These are phyloP conservation scores for Endotrypanum monterogeii DNA, from an alignment of 208 protist genomes.

Conservation along the genomic window DNA sequence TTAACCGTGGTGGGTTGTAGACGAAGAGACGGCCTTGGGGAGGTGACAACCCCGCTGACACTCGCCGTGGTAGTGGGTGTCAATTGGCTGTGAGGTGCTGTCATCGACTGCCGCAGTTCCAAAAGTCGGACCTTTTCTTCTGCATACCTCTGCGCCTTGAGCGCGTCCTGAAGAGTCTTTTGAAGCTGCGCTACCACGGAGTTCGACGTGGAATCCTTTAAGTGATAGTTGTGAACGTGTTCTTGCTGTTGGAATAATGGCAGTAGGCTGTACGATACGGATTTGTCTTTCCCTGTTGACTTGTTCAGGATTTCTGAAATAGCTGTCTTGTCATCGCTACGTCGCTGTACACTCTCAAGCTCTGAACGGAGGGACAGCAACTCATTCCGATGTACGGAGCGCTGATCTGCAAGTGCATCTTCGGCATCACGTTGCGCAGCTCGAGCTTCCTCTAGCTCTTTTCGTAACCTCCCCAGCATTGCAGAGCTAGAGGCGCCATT, in stretches of 20 bases:
- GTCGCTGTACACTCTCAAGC: slow-evolving; percentile 18
- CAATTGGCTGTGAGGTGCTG: background rate
- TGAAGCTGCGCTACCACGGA: slow-evolving; percentile 20
- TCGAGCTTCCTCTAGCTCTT: slow-evolving; percentile 12
- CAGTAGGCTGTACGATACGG: slow-evolving; percentile 15
- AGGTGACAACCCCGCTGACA: slow-evolving; percentile 17
- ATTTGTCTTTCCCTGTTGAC: slow-evolving; percentile 1
- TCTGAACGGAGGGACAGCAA: slow-evolving; percentile 22
- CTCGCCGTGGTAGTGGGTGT: background rate
- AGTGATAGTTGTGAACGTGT: background rate
- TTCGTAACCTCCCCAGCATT: background rate
- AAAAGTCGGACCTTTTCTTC: slow-evolving; percentile 36
- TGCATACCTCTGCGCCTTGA: slow-evolving; percentile 30
- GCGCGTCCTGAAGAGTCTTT: slow-evolving; percentile 20
- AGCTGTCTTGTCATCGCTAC: background rate
- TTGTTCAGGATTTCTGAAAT: background rate
- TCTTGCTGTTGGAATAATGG: slow-evolving; percentile 27
- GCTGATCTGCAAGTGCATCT: slow-evolving; percentile 21
- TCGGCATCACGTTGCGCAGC: slow-evolving; percentile 23
- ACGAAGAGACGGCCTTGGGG: slow-evolving; percentile 26
- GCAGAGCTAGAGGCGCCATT: background rate
- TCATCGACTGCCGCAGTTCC: slow-evolving; percentile 29
- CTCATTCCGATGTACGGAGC: slow-evolving; percentile 18
- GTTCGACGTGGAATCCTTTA: background rate
- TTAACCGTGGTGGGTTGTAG: slow-evolving; percentile 3